Base-by-base conservation (phyloP, 352 stramenopile genomes). In the Globisporangium orthogonon region DNA sequence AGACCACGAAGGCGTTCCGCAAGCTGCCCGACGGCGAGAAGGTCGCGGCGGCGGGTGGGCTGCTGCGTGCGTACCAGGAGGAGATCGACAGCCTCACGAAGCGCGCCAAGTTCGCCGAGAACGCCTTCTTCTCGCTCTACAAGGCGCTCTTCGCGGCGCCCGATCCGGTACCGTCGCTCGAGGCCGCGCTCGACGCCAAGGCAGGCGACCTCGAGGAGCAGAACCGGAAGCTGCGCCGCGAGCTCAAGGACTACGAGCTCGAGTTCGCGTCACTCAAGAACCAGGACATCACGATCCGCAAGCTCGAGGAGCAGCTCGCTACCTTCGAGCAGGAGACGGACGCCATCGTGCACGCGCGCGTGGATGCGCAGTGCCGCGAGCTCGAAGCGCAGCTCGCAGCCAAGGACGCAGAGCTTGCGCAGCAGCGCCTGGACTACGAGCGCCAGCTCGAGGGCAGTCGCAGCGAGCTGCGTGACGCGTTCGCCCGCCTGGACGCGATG, bases 221-320 rank as follows among this genome's bases (percentile, higher is more conserved):
- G 65, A 97, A 98, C 61, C 87, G 89, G 58, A 85, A 91, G 54
- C 69, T 98, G 10, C 80, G 90, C 44, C 67, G 73, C 29, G 92
- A 98, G 57, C 72, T 98, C 4, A 82, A 86, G 14, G 89, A 98
- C 40, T 98, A 97, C 60, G 89, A 98, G 71, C 72, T 91, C 15
- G 95, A 98, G 63, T 98, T 98, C 67, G 82, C 86, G 3, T 83
- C 72, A 49, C 72, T 98, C 0, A 98, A 98, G 74, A 98, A 98
- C 72, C 94, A 98, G 67, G 94, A 98, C 53, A 97, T 98, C 61
- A 98, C 94, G 41, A 98, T 98, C 70, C 86, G 91, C 3, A 97
- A 96, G 49, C 75, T 98, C n/a, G 90, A 98, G 56, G 83, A 86
- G 46, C 83, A 96, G 51, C 78, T 98, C 51, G 70, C 66, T 44